A percentile compares a stretch with the other conserved stretches of the same genome.
Evolutionary conservation across 2,329 filamentous ascomycete species (phyloP).

Genomic region (Neonectria sp.): DNA sequence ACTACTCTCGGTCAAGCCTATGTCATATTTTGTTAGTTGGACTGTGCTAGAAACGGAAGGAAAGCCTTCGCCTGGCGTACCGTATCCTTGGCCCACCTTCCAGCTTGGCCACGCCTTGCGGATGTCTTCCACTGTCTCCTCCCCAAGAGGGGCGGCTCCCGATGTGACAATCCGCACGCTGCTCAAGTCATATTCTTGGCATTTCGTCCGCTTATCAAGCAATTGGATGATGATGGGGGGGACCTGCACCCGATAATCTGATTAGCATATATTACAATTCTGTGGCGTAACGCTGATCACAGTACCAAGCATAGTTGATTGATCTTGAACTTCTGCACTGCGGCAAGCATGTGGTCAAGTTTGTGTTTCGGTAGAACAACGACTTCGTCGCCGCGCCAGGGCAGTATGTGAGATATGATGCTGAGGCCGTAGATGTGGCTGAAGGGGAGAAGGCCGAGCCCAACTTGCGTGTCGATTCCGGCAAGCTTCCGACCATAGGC

Average conservation of each 20-base stretch:
- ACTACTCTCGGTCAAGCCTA: not conserved
- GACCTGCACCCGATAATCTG: slow-evolving; percentile 1
- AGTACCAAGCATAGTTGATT: slow-evolving; percentile 23
- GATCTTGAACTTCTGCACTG: slow-evolving; percentile 60
- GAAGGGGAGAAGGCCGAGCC: slow-evolving; percentile 78
- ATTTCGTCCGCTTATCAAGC: slow-evolving; percentile 20
- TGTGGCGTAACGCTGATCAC: too few species aligned
- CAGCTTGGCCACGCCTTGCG: not conserved
- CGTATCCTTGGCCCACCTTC: slow-evolving; percentile 2
- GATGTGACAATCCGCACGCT: slow-evolving; percentile 35
- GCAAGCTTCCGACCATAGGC: not conserved
- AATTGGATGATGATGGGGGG: slow-evolving; percentile 39
- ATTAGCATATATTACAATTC: too few species aligned
- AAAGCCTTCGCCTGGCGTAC: not conserved
- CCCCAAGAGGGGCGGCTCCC: not conserved
- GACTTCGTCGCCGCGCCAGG: slow-evolving; percentile 80
- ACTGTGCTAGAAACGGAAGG: too few species aligned
- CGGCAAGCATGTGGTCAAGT: slow-evolving; percentile 70
- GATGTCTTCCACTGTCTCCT: not conserved
- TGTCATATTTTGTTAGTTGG: not conserved
- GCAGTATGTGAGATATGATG: slow-evolving; percentile 74
- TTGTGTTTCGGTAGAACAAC: slow-evolving; percentile 83
- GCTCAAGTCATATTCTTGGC: slow-evolving; percentile 34
- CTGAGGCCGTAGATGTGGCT: slow-evolving; percentile 86
- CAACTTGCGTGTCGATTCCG: not conserved